Percentiles rank a stretch among this genome's conserved stretches.
These are phyloP conservation scores for Leersia perrieri DNA, from an alignment of 176 grass and related monocot species.

Conservation along the genomic window DNA sequence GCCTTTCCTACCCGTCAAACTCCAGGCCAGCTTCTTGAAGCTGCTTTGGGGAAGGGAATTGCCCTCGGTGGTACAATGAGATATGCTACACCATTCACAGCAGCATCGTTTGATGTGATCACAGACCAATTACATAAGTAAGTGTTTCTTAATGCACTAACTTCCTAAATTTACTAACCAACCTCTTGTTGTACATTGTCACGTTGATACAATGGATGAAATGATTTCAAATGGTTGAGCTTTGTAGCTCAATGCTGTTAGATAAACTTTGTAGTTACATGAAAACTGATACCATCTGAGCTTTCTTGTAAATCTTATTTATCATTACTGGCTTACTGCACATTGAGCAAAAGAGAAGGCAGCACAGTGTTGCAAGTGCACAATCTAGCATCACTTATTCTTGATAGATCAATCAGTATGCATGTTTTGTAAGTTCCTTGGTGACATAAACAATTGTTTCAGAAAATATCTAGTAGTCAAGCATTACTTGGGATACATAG, in stretches of 20 bases:
- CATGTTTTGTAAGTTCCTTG: slow-evolving; percentile 1
- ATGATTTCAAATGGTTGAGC: slow-evolving; percentile 13
- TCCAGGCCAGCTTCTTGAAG: slow-evolving; percentile 91
- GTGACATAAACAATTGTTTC: background rate
- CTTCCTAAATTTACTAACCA: slow-evolving; percentile 13
- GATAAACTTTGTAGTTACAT: slow-evolving; percentile 26
- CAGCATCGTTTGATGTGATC: slow-evolving; percentile 77
- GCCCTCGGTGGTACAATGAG: slow-evolving; percentile 52
- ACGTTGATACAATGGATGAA: slow-evolving; percentile 5
- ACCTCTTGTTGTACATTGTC: background rate
- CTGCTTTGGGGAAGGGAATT: slow-evolving; percentile 96
- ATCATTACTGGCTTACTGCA: background rate
- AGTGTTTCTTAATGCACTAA: slow-evolving; percentile 32
- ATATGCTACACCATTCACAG: slow-evolving; percentile 92
- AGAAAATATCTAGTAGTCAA: background rate
- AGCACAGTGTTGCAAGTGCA: slow-evolving; percentile 17
- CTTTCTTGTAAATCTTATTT: background rate
- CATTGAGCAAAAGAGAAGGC: background rate
- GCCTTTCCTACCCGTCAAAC: slow-evolving; percentile 98
- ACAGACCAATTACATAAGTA: slow-evolving; percentile 83
- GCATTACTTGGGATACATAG: background rate
- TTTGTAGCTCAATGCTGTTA: slow-evolving; percentile 17
- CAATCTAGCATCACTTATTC: background rate
- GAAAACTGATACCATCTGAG: background rate
- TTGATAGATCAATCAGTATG: slow-evolving; percentile 20